Evolutionary conservation across 306 rosid genomes (phyloP).

Genomic region (Sicyos edulis): DNA sequence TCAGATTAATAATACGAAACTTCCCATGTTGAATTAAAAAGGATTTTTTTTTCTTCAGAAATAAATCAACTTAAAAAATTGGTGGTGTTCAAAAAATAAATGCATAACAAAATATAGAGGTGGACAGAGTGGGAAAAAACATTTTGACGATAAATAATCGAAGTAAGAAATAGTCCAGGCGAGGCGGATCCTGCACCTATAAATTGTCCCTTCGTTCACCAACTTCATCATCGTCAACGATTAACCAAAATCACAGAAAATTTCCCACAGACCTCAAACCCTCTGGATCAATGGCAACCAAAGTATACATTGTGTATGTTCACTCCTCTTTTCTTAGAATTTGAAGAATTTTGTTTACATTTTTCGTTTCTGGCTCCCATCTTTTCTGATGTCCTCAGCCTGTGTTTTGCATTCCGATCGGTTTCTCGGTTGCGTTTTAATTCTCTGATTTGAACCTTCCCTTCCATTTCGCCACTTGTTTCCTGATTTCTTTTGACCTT

Average conservation of each 20-base stretch:
- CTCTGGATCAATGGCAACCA: slow-evolving; percentile 69
- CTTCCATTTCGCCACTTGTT: neutral
- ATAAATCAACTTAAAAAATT: no score
- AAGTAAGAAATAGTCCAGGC: neutral
- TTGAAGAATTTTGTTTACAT: slow-evolving; percentile 4
- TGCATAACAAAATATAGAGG: no score
- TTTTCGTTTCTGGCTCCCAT: neutral
- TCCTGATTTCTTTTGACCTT: neutral
- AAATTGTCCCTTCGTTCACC: slow-evolving; percentile 25
- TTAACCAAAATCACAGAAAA: neutral
- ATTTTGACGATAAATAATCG: neutral
- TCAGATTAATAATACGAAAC: no score
- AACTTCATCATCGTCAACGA: slow-evolving; percentile 33
- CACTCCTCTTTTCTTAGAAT: slow-evolving; percentile 13
- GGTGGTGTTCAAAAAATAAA: no score
- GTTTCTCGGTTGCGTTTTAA: neutral
- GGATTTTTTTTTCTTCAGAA: no score
- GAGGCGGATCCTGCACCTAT: slow-evolving; percentile 26
- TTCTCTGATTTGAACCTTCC: neutral
- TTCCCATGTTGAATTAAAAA: no score
- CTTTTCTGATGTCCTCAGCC: neutral
- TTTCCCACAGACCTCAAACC: neutral
- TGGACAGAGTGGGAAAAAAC: no score
- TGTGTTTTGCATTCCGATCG: slow-evolving; percentile 15
- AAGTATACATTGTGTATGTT: slow-evolving; percentile 85